These are phyloP conservation scores for Magnaporthiopsis poae DNA, from an alignment of 2,329 filamentous ascomycete genomes.

Conservation along the genomic window DNA sequence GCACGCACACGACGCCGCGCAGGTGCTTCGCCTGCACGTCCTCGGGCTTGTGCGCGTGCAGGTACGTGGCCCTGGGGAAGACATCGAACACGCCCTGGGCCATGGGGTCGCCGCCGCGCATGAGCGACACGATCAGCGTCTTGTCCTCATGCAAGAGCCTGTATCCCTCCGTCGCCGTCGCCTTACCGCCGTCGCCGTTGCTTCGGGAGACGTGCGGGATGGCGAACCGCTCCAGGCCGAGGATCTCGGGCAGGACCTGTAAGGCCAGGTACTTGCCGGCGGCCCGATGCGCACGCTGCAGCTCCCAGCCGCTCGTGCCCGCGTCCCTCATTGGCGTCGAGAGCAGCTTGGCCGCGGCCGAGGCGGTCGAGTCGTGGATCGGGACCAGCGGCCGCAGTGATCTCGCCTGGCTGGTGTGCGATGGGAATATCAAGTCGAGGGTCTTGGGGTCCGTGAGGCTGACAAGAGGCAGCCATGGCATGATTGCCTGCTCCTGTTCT, in stretches of 20 bases:
- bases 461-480: not conserved
- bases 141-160: constrained; percentile 34
- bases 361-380: constrained; percentile 22
- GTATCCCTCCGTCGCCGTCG: constrained; percentile 30
- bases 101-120: constrained; percentile 55
- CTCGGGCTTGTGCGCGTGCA: constrained; percentile 30
- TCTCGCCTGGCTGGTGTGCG: not conserved
- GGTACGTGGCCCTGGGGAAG: constrained; percentile 40
- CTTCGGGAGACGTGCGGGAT: constrained; percentile 36
- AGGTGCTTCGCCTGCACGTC: constrained; percentile 37
- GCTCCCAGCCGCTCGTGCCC: constrained; percentile 28
- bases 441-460: too few species aligned
- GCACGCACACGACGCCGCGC: constrained; percentile 25
- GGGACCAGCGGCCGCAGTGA: not conserved
- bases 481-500: not conserved
- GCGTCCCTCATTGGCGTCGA: constrained; percentile 45
- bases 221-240: constrained; percentile 39
- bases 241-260: constrained; percentile 32
- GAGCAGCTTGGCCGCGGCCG: constrained; percentile 37
- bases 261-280: constrained; percentile 45
- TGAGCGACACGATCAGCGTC: constrained; percentile 49
- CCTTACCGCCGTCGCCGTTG: constrained; percentile 17
- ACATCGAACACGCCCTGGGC: constrained; percentile 46
- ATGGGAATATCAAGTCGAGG: not conserved
- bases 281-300: constrained; percentile 38